Percentiles rank a stretch among this genome's conserved stretches.
These are phyloP conservation scores for Sporothrix luriei DNA, from an alignment of 2,329 filamentous ascomycete genomes.

Conservation along the genomic window DNA sequence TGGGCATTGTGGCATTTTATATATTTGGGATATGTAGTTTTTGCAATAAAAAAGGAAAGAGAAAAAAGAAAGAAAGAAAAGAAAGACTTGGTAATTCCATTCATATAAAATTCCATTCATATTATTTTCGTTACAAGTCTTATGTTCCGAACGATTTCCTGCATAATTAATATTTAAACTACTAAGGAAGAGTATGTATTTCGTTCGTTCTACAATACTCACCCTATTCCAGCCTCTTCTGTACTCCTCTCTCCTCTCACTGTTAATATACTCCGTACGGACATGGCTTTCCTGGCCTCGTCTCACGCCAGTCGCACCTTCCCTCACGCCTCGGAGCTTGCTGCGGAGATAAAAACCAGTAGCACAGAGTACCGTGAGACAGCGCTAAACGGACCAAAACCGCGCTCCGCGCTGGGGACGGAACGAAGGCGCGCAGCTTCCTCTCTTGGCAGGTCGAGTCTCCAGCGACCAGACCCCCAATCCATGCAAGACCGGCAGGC, in stretches of 20 bases:
- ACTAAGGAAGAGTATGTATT: too few relatives aligned
- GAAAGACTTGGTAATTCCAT: too few relatives aligned
- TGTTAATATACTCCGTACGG: neutral
- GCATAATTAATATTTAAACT: too few relatives aligned
- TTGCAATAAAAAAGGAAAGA: neutral
- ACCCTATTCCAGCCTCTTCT: too few relatives aligned
- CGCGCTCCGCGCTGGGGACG: slow-evolving; percentile 8
- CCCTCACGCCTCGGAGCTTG: slow-evolving; percentile 7
- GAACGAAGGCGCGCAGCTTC: slow-evolving; percentile 4
- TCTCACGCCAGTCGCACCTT: neutral
- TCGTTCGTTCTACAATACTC: too few relatives aligned
- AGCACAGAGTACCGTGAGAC: neutral
- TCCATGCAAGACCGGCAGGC: slow-evolving; percentile 13
- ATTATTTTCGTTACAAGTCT: too few relatives aligned
- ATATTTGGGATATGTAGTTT: neutral
- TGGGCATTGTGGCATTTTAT: too few relatives aligned
- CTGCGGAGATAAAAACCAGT: slow-evolving; percentile 19
- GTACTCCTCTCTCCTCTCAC: neutral
- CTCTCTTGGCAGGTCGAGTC: too few relatives aligned
- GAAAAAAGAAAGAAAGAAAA: too few relatives aligned
- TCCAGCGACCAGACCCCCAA: neutral
- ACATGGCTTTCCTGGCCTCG: neutral
- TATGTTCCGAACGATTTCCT: too few relatives aligned
- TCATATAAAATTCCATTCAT: too few relatives aligned
- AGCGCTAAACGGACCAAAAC: slow-evolving; percentile 4